These are phyloP conservation scores for Zygosaccharomyces bisporus DNA, from an alignment of 805 yeast genomes.

Conservation along the genomic window DNA sequence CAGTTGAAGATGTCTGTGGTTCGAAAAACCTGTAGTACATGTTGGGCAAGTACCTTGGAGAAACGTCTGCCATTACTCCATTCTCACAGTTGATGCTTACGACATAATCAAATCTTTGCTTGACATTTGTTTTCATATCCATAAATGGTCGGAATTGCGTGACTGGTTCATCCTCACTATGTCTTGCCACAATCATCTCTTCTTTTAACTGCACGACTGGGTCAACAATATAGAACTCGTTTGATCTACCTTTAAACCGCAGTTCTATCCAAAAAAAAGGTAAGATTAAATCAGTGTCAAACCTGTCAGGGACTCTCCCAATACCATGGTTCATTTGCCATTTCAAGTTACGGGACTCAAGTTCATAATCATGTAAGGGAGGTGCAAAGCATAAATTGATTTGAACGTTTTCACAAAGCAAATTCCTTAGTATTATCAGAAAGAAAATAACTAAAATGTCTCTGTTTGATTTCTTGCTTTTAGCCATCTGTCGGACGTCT, in stretches of 20 bases:
- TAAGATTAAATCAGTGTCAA: constrained; percentile 27
- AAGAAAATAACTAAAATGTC: constrained; percentile 26
- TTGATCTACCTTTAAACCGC: constrained; percentile 1
- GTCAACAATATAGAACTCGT: constrained; percentile 22
- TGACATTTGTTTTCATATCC: constrained; percentile 4
- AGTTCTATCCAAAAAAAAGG: constrained; percentile 32
- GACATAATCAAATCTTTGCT: constrained; percentile 22
- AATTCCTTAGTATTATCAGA: constrained; percentile 20
- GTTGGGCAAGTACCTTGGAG: constrained; percentile 26
- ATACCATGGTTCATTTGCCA: constrained; percentile 5
- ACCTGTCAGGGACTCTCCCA: constrained; percentile 22
- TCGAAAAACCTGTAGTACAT: constrained; percentile 20
- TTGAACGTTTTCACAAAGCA: constrained; percentile 10
- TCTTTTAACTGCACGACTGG: constrained; percentile 24
- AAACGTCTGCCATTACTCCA: constrained; percentile 18
- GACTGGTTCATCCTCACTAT: constrained; percentile 11
- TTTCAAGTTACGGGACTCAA: constrained; percentile 4
- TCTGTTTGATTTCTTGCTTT: constrained; percentile 22
- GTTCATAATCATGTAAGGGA: constrained; percentile 21
- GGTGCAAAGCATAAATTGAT: constrained; percentile 25
- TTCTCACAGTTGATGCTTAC: constrained; percentile 15
- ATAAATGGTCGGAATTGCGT: constrained; percentile 12
- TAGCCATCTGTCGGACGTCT: constrained; percentile 21
- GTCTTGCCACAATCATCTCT: constrained; percentile 16
- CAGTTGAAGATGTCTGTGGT: constrained; percentile 2